Conservation (phyloP, 1,284 basidiomycete species). For the Coniferiporia sulphurascens region DNA sequence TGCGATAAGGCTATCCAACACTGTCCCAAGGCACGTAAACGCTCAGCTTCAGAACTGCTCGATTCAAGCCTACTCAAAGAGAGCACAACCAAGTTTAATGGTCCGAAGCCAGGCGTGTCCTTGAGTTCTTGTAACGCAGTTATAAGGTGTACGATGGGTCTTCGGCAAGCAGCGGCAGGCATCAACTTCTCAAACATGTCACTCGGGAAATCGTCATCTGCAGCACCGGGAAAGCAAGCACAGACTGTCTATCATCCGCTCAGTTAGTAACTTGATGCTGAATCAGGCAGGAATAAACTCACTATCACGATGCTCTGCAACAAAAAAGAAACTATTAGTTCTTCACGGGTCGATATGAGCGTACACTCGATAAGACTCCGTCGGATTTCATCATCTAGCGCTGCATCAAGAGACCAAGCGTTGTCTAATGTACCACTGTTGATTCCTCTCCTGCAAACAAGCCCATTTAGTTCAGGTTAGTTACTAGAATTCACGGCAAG, state of each 20-base stretch:
- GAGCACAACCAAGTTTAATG: background rate
- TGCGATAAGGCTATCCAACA: slow-evolving; percentile 66
- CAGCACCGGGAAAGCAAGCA: slow-evolving; percentile 1
- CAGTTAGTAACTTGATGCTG: background rate
- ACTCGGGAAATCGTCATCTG: background rate
- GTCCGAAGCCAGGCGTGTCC: background rate
- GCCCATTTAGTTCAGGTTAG: background rate
- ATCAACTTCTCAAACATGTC: background rate
- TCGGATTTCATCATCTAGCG: background rate
- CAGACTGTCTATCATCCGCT: background rate
- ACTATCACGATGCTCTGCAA: slow-evolving; percentile 6
- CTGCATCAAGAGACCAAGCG: background rate
- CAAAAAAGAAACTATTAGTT: background rate
- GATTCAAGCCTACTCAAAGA: background rate
- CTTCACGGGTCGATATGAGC: background rate
- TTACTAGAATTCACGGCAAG: background rate
- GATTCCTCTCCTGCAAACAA: background rate
- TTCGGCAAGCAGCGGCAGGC: background rate
- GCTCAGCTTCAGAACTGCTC: background rate
- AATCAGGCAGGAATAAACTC: background rate
- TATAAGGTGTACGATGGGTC: background rate
- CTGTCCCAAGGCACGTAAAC: slow-evolving; percentile 19
- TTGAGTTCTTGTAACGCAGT: background rate
- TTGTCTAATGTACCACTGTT: background rate
- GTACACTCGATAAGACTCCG: background rate